Conservation (phyloP, 1,284 basidiomycete species). For the Malassezia caprae region DNA sequence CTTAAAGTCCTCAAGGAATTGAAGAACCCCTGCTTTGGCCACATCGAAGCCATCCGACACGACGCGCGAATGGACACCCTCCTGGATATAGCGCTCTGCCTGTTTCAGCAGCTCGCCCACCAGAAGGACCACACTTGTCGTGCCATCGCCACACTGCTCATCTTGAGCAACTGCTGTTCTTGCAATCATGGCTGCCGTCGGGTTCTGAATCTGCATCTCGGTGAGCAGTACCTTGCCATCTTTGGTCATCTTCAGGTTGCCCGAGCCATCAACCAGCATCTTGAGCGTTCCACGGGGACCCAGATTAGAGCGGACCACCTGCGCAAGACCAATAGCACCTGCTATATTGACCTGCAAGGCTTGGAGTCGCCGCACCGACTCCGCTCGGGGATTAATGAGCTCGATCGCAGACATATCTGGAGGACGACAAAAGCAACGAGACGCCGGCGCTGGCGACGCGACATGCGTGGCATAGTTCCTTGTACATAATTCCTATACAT, state of each 20-base stretch:
- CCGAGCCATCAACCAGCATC: slow-evolving; percentile 98
- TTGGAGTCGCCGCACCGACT: slow-evolving; percentile 81
- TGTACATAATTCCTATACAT: slow-evolving; percentile 1
- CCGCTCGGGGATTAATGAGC: slow-evolving; percentile 55
- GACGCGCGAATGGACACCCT: slow-evolving; percentile 95
- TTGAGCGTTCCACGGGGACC: slow-evolving; percentile 72
- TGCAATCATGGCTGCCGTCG: slow-evolving; percentile 98
- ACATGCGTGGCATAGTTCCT: background rate
- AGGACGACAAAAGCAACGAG: background rate
- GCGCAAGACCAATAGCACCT: slow-evolving; percentile 93
- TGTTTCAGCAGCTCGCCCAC: slow-evolving; percentile 97
- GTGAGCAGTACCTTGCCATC: slow-evolving; percentile 96
- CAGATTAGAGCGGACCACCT: slow-evolving; percentile 91
- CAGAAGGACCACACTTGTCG: slow-evolving; percentile 89
- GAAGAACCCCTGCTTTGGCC: slow-evolving; percentile 86
- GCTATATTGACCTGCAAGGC: slow-evolving; percentile 73
- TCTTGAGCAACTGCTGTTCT: slow-evolving; percentile 96
- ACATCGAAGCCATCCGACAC: slow-evolving; percentile 91
- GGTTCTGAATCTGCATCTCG: slow-evolving; percentile 98
- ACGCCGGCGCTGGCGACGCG: background rate
- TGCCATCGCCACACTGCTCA: slow-evolving; percentile 97
- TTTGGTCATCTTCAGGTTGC: slow-evolving; percentile 99
- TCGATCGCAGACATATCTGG: slow-evolving; percentile 42
- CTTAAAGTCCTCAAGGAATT: slow-evolving; percentile 85
- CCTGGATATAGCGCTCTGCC: slow-evolving; percentile 91